Conservation (phyloP, 176 grass and related monocot species). For the Tuctoria greenei region DNA sequence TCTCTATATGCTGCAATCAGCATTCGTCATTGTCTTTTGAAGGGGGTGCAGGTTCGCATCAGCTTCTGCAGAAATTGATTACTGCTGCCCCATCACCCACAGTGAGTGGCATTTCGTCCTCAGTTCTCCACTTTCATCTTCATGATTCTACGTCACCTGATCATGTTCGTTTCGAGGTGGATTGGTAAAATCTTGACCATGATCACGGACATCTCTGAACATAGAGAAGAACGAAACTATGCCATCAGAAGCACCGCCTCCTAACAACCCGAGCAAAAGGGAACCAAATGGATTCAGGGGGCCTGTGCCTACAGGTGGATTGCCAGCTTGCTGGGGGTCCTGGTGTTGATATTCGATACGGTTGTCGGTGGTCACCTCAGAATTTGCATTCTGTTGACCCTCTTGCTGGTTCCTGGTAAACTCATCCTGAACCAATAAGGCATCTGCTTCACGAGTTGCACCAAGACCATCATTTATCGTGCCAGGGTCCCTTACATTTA, state of each 20-base stretch:
- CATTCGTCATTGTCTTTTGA: slow-evolving; percentile 54
- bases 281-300: slow-evolving; percentile 65
- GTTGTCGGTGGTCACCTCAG: slow-evolving; percentile 7
- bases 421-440: slow-evolving; percentile 28
- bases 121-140: not conserved
- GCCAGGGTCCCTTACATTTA: slow-evolving; percentile 66
- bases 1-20: slow-evolving; percentile 38
- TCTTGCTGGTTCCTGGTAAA: slow-evolving; percentile 40
- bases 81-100: not conserved
- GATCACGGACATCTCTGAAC: slow-evolving; percentile 82
- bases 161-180: slow-evolving; percentile 58
- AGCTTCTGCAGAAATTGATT: not conserved
- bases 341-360: slow-evolving; percentile 42
- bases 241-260: slow-evolving; percentile 76
- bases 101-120: not conserved
- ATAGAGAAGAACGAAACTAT: slow-evolving; percentile 90
- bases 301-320: slow-evolving; percentile 35
- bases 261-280: slow-evolving; percentile 76
- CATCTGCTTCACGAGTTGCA: slow-evolving; percentile 38
- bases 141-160: slow-evolving; percentile 52
- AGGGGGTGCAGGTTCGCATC: not conserved
- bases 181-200: slow-evolving; percentile 56
- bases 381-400: slow-evolving; percentile 30
- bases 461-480: slow-evolving; percentile 33
- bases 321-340: slow-evolving; percentile 50